Base-by-base conservation (phyloP, 768 basidiomycete genomes). In the Nidularia pulvinata region DNA sequence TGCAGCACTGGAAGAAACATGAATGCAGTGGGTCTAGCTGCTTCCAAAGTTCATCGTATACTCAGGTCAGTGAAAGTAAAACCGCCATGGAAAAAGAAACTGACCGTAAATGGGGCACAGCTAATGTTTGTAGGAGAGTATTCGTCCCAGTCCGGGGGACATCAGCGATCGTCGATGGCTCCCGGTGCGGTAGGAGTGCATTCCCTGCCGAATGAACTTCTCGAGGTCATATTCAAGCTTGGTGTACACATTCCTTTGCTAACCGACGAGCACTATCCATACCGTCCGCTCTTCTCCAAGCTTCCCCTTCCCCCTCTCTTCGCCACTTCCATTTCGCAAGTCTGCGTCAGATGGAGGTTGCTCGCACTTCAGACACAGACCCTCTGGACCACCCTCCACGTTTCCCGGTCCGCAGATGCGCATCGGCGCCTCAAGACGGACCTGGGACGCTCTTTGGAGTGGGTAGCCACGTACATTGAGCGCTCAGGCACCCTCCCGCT, bases 201-300 rank as follows among this genome's bases (percentile, higher is more conserved):
- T 33, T 59, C 45, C 39, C 49, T 68, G 33, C 67, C 67, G 11
- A 64, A 65, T 49, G 67, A 68, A 53, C 60, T 68, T 25, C 51
- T 68, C 16, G 67, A 64, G 45, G 57, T 57, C 30, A 63, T 68
- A 7, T 68, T 68, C 53, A 51, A 58, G 25, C 42, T 61, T 4
- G 65, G 62, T 11, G 52, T 52, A 7, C 32, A 45, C 6, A 49
- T 60, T 32, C 61, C 61, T 3, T 53, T 63, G 49, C 57, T 55
- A n/a, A 48, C 60, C n/a, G 67, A 66, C 16, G 52, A 62, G 19
- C 51, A 54, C 14, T 68, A 63, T 51, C 65, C 64, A 2, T 53
- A 52, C 9, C 58, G 53, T 33, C 67, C 61, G 14, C 61, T 66
- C n/a, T 66, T 66, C 42, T 64, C 67, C 22, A 66, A 63, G 53